These are phyloP conservation scores for Zoysia matrella DNA, from an alignment of 202 grass and related monocot species.

Conservation along the genomic window DNA sequence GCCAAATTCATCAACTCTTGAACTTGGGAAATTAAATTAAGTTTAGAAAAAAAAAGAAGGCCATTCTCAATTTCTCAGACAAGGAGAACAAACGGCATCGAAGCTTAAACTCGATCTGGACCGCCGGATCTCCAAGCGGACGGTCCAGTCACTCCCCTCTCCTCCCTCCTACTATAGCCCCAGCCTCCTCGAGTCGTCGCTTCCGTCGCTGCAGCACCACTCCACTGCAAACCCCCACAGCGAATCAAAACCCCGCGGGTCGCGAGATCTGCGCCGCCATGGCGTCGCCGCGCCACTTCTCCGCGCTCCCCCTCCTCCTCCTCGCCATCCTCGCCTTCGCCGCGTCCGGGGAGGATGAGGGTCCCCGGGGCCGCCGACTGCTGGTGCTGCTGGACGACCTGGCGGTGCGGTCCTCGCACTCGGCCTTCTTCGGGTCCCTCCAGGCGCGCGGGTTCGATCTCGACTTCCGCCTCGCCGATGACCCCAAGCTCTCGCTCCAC, in stretches of 20 bases:
- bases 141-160: neutral
- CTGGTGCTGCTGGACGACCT: conserved; percentile 96
- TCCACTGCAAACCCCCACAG: conserved; percentile 7
- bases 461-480: conserved; percentile 46
- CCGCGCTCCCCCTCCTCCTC: conserved; percentile 29
- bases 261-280: conserved; percentile 68
- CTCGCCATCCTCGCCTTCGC: neutral
- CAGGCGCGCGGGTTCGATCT: conserved; percentile 71
- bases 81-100: neutral
- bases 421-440: conserved; percentile 82
- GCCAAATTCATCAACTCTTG: neutral
- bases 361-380: conserved; percentile 64
- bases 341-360: conserved; percentile 43
- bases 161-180: neutral
- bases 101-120: neutral
- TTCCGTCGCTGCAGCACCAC: conserved; percentile 9
- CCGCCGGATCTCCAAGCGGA: conserved; percentile 7
- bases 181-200: conserved; percentile 18
- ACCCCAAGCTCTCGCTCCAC: conserved; percentile 83
- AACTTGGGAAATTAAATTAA: neutral
- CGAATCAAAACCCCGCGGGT: conserved; percentile 20
- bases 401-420: conserved; percentile 85
- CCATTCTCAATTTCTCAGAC: neutral
- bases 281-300: conserved; percentile 46
- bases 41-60: neutral